These are phyloP conservation scores for Hanseniaspora pseudoguilliermondii DNA, from an alignment of 805 yeast genomes.

Conservation along the genomic window DNA sequence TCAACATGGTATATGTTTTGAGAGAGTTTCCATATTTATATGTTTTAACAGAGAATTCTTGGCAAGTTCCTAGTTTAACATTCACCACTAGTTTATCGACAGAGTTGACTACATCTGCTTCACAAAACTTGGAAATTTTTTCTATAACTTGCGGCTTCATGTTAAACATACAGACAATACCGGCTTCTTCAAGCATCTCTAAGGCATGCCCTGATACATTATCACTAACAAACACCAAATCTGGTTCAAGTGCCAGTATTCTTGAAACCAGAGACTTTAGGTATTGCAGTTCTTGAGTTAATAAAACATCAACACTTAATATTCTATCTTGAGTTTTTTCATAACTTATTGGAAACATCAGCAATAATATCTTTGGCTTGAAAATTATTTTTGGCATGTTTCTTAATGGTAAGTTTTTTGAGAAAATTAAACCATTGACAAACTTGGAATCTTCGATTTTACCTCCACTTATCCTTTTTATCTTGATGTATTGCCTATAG, in stretches of 20 bases:
- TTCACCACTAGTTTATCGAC: conserved; percentile 69
- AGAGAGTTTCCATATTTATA: conserved; percentile 43
- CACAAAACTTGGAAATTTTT: conserved; percentile 63
- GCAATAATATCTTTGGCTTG: conserved; percentile 64
- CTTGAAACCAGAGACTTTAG: conserved; percentile 69
- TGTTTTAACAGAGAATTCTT: conserved; percentile 54
- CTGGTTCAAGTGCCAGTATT: conserved; percentile 64
- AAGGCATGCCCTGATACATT: conserved; percentile 75
- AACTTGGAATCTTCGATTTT: conserved; percentile 43
- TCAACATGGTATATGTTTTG: conserved; percentile 65
- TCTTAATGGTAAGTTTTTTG: conserved; percentile 69
- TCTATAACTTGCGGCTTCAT: conserved; percentile 73
- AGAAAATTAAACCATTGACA: conserved; percentile 70
- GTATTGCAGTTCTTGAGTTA: conserved; percentile 80
- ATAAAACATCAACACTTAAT: conserved; percentile 67
- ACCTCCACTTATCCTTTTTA: conserved; percentile 77
- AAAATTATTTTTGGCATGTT: conserved; percentile 54
- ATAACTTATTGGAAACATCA: conserved; percentile 85
- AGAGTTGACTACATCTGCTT: conserved; percentile 73
- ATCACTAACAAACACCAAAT: conserved; percentile 63
- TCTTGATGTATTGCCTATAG: conserved; percentile 74
- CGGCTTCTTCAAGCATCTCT: conserved; percentile 54
- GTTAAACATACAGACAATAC: conserved; percentile 68
- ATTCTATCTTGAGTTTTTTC: conserved; percentile 63
- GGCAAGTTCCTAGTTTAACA: conserved; percentile 66